Conservation (phyloP, 345 rosid genomes). For the Lepidium africanum region DNA sequence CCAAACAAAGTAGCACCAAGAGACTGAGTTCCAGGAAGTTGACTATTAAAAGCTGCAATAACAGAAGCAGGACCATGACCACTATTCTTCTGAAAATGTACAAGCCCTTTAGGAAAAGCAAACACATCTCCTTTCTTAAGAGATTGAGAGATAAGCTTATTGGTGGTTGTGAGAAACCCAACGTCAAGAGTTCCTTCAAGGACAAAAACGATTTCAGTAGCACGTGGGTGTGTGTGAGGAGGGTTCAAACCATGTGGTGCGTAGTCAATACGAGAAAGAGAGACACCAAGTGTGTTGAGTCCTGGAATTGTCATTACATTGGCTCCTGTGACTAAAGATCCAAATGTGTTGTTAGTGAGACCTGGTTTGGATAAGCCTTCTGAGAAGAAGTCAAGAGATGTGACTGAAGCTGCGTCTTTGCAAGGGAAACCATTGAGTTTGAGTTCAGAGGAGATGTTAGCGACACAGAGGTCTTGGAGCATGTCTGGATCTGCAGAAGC, state of each 20-base stretch:
- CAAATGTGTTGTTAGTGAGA: constrained; percentile 37
- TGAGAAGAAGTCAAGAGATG: constrained; percentile 43
- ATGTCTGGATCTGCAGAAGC: constrained; percentile 51
- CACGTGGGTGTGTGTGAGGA: constrained; percentile 64
- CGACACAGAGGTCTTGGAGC: constrained; percentile 82
- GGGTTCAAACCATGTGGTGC: constrained; percentile 55
- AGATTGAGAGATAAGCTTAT: constrained; percentile 33
- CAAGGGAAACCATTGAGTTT: constrained; percentile 52
- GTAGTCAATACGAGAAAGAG: constrained; percentile 52
- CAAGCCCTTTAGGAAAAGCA: constrained; percentile 47
- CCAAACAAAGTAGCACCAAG: constrained; percentile 35
- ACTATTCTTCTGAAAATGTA: constrained; percentile 52
- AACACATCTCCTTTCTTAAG: constrained; percentile 46
- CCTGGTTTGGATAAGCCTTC: constrained; percentile 37
- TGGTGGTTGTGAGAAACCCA: constrained; percentile 49
- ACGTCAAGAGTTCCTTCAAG: constrained; percentile 48
- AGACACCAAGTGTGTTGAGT: constrained; percentile 55
- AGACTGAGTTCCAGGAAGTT: constrained; percentile 48
- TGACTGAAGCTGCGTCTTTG: constrained; percentile 27
- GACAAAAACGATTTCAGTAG: constrained; percentile 42
- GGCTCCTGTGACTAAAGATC: constrained; percentile 32
- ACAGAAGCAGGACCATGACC: constrained; percentile 36
- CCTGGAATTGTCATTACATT: constrained; percentile 49
- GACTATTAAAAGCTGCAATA: constrained; percentile 50
- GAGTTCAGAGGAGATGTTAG: constrained; percentile 40